These are phyloP conservation scores for Rhynchospora tenuis DNA, from an alignment of 176 grass and related monocot species.

Conservation along the genomic window DNA sequence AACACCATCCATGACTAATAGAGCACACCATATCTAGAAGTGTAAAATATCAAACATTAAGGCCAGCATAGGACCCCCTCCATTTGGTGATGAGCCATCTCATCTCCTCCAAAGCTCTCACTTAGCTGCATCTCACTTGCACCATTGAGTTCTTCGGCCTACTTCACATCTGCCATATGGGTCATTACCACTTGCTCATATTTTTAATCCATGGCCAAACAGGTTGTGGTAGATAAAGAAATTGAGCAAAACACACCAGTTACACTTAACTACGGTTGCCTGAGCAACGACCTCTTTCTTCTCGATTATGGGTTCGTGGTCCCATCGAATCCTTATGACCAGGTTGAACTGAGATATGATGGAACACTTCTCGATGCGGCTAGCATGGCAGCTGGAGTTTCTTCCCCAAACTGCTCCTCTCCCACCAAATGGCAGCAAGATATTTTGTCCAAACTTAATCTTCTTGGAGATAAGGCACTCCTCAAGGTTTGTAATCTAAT, in stretches of 20 bases:
- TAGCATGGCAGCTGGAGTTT: constrained; percentile 82
- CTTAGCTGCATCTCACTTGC: too few relatives aligned
- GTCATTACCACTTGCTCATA: background rate
- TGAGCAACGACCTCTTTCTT: constrained; percentile 87
- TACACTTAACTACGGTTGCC: constrained; percentile 83
- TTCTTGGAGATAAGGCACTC: constrained; percentile 59
- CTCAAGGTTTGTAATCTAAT: constrained; percentile 46
- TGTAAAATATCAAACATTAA: too few relatives aligned
- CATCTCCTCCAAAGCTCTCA: too few relatives aligned
- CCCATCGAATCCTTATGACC: constrained; percentile 66
- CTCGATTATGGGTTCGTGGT: constrained; percentile 98
- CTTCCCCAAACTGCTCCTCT: constrained; percentile 66
- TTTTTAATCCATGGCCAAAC: background rate
- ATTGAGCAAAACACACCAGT: constrained; percentile 57
- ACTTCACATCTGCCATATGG: too few relatives aligned
- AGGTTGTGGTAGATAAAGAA: constrained; percentile 66
- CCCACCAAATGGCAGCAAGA: constrained; percentile 68
- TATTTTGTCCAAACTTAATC: constrained; percentile 64
- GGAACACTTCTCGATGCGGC: constrained; percentile 80
- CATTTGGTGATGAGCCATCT: too few relatives aligned
- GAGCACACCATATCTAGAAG: too few relatives aligned
- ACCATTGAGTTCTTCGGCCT: too few relatives aligned
- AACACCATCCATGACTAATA: too few relatives aligned
- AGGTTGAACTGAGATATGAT: constrained; percentile 84
- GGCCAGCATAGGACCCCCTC: too few relatives aligned